Evolutionary conservation across 805 yeast genomes (phyloP).

Genomic region (Hanseniaspora lindneri): DNA sequence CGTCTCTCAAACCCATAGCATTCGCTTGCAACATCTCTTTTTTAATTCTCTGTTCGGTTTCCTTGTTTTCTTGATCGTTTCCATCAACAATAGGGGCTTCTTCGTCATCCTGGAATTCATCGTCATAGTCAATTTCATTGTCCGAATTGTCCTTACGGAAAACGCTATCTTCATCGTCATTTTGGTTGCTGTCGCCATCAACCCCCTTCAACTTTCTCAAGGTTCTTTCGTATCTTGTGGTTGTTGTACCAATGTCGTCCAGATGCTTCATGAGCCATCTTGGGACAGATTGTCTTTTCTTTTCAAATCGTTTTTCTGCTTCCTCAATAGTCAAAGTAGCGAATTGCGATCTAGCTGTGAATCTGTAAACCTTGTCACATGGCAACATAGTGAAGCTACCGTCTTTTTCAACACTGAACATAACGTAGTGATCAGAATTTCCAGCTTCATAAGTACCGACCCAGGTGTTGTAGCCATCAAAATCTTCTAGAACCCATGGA

Average conservation of each 20-base stretch:
- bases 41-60: conserved; percentile 72
- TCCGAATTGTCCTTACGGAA: conserved; percentile 60
- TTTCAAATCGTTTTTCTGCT: conserved; percentile 89
- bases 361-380: conserved; percentile 83
- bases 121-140: conserved; percentile 88
- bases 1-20: conserved; percentile 53
- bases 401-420: conserved; percentile 71
- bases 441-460: conserved; percentile 93
- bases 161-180: conserved; percentile 26
- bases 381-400: conserved; percentile 86
- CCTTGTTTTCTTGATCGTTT: conserved; percentile 84
- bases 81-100: conserved; percentile 97
- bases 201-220: conserved; percentile 39
- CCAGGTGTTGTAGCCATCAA: conserved; percentile 86
- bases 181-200: conserved; percentile 29
- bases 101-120: conserved; percentile 96
- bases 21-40: conserved; percentile 76
- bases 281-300: conserved; percentile 56
- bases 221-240: conserved; percentile 42
- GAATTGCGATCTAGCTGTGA: conserved; percentile 85
- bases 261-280: conserved; percentile 93
- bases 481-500: conserved; percentile 98
- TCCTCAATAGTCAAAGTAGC: conserved; percentile 90
- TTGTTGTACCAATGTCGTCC: conserved; percentile 45
- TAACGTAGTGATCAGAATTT: conserved; percentile 68